phyloP scores from a whole-genome alignment of 2,329 filamentous ascomycete species.

The Microsporum canis region DNA sequence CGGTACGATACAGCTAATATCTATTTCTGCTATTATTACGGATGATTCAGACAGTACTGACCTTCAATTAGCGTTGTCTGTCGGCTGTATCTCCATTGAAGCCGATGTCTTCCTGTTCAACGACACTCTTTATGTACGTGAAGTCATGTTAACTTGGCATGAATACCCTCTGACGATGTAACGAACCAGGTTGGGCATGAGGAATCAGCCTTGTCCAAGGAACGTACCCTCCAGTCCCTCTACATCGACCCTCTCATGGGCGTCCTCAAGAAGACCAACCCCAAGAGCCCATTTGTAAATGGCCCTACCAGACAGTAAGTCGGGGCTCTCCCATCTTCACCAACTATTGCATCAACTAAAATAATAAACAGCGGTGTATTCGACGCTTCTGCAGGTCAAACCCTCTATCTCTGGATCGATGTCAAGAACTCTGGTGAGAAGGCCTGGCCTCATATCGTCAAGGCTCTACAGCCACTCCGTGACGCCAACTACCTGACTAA shows the following conservation, averaged over 20 bases:
- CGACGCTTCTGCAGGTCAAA: conserved; percentile 45
- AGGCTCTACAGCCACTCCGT: conserved; percentile 48
- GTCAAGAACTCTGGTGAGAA: conserved; percentile 47
- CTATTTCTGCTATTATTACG: neutral
- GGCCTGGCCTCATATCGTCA: conserved; percentile 47
- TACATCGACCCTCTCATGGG: conserved; percentile 50
- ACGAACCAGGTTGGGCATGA: conserved; percentile 44
- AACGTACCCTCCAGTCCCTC: conserved; percentile 45
- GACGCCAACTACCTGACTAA: conserved; percentile 43
- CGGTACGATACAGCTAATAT: conserved; percentile 17
- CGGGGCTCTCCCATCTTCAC: neutral
- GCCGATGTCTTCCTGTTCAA: conserved; percentile 52
- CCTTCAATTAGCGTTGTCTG: conserved; percentile 37
- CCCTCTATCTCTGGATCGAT: conserved; percentile 54
- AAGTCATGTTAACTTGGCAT: neutral
- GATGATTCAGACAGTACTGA: conserved; percentile 8
- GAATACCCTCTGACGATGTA: neutral
- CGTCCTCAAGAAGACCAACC: conserved; percentile 46
- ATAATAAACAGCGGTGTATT: conserved; percentile 42
- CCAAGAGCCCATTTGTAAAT: conserved; percentile 40
- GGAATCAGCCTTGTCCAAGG: conserved; percentile 39
- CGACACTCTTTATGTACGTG: conserved; percentile 41
- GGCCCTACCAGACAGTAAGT: conserved; percentile 40
- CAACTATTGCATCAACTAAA: neutral
- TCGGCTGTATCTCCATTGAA: conserved; percentile 48